Percentiles rank a stretch among this genome's conserved stretches.
phyloP scores from a whole-genome alignment of 208 protist species.

The Trypanosoma platydactyli region DNA sequence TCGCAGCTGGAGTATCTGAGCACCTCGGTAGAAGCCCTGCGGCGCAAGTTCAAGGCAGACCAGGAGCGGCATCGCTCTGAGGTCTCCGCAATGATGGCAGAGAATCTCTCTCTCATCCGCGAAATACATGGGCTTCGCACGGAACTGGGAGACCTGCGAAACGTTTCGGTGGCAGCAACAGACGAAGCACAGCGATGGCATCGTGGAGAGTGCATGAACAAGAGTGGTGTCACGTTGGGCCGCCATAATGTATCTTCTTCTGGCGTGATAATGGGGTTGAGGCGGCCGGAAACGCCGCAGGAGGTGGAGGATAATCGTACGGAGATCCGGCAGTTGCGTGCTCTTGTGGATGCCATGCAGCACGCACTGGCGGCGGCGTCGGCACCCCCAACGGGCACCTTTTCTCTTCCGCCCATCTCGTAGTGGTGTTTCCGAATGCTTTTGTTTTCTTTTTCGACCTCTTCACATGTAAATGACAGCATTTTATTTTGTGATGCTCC shows the following conservation, averaged over 20 bases:
- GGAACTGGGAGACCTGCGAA: slow-evolving; percentile 84
- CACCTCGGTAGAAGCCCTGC: slow-evolving; percentile 91
- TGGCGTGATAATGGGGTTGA: not conserved
- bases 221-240: not conserved
- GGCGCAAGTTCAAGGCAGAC: slow-evolving; percentile 90
- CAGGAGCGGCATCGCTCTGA: slow-evolving; percentile 89
- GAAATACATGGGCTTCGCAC: slow-evolving; percentile 95
- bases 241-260: not conserved
- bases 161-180: slow-evolving; percentile 43
- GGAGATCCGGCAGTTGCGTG: slow-evolving; percentile 79
- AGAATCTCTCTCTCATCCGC: slow-evolving; percentile 94
- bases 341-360: slow-evolving; percentile 81
- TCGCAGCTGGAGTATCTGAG: slow-evolving; percentile 92
- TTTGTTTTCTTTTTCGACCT: slow-evolving; percentile 4
- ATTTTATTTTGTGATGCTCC: too few relatives aligned
- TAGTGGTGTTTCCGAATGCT: not conserved
- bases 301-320: slow-evolving; percentile 83
- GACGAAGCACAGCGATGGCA: slow-evolving; percentile 41
- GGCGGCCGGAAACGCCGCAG: slow-evolving; percentile 36
- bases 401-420: slow-evolving; percentile 15
- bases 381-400: not conserved
- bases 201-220: slow-evolving; percentile 1
- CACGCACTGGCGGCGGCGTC: slow-evolving; percentile 32
- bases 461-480: not conserved
- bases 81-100: slow-evolving; percentile 92